Evolutionary conservation across 2,329 filamentous ascomycete species (phyloP).

Genomic region (Fragosphaeria purpurea): DNA sequence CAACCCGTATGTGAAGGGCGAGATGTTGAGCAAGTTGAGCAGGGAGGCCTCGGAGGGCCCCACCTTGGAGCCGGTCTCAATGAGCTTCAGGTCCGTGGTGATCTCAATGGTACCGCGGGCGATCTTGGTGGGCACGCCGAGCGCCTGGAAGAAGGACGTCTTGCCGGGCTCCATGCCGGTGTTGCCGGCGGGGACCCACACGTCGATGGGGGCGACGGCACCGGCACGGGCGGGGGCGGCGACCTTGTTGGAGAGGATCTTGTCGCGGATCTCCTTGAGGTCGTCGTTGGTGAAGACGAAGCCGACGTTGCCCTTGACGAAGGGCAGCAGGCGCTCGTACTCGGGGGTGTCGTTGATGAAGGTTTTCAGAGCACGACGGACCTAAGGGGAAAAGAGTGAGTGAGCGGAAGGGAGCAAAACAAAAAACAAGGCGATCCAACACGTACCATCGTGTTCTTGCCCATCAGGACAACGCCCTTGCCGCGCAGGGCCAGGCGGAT

Average conservation of each 20-base stretch:
- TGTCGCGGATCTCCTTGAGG: constrained; percentile 83
- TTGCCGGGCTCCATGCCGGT: constrained; percentile 99
- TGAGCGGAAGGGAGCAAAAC: too few relatives aligned
- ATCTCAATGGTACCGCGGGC: constrained; percentile 99
- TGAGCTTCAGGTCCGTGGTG: constrained; percentile 92
- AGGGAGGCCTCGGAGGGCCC: constrained; percentile 97
- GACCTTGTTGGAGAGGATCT: constrained; percentile 94
- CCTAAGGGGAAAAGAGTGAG: too few relatives aligned
- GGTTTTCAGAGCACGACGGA: constrained; percentile 88
- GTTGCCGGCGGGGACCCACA: constrained; percentile 95
- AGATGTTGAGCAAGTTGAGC: constrained; percentile 99
- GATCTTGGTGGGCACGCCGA: constrained; percentile 99
- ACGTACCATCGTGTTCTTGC: constrained; percentile 98
- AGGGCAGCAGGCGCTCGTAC: constrained; percentile 94
- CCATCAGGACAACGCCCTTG: constrained; percentile 94
- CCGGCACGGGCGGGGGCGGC: constrained; percentile 96
- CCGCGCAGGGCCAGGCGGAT: constrained; percentile 87
- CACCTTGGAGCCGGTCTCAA: constrained; percentile 88
- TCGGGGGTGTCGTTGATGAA: constrained; percentile 86
- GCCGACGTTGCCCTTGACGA: constrained; percentile 95
- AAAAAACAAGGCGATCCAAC: too few relatives aligned
- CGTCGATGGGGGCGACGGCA: constrained; percentile 86
- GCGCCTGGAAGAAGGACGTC: constrained; percentile 99
- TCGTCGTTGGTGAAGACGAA: constrained; percentile 99
- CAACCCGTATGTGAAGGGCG: constrained; percentile 99